These are phyloP conservation scores for Cyberlindnera meyerae DNA, from an alignment of 805 yeast species.

Conservation along the genomic window DNA sequence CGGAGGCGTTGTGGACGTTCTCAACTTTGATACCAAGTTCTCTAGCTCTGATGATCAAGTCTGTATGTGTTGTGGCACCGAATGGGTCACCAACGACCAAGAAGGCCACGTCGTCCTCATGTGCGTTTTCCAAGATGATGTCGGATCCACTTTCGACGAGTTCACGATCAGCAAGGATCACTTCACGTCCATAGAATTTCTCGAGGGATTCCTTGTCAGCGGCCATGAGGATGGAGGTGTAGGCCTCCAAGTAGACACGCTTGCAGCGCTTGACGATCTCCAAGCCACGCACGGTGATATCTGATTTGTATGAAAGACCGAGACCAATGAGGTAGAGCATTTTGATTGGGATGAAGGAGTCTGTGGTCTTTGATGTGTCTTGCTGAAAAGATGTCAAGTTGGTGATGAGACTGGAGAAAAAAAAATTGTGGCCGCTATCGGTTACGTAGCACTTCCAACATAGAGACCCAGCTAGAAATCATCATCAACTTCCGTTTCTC, in stretches of 20 bases:
- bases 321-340: constrained; percentile 91
- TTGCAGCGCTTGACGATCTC: constrained; percentile 79
- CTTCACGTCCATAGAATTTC: constrained; percentile 77
- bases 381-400: no score
- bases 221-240: constrained; percentile 93
- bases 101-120: constrained; percentile 82
- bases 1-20: constrained; percentile 90
- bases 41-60: constrained; percentile 85
- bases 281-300: constrained; percentile 91
- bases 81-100: constrained; percentile 96
- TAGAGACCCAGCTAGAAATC: background rate
- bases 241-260: constrained; percentile 92
- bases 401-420: background rate
- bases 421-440: background rate
- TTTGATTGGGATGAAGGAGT: constrained; percentile 2
- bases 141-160: constrained; percentile 89
- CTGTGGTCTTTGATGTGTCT: background rate
- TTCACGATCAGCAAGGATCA: constrained; percentile 90
- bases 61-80: constrained; percentile 98
- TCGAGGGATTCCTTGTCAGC: constrained; percentile 74
- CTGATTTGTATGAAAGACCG: constrained; percentile 84
- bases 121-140: constrained; percentile 70
- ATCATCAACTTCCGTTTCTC: background rate
- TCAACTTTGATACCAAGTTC: constrained; percentile 75
- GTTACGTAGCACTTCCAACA: constrained; percentile 4